These are phyloP conservation scores for Debaryomyces subglobosus DNA, from an alignment of 1,139 yeast genomes.

Conservation along the genomic window DNA sequence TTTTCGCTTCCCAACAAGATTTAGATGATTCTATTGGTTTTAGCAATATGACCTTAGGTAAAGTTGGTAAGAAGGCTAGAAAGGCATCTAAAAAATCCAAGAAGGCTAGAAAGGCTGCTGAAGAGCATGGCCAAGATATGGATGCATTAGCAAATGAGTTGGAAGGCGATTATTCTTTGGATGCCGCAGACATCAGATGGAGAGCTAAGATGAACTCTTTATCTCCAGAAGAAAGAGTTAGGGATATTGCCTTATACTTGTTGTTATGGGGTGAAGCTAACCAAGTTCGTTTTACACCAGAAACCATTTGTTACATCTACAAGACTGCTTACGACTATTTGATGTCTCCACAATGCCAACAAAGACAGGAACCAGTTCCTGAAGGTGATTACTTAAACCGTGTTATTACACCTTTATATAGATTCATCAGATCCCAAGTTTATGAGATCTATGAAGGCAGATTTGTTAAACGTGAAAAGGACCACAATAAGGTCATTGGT, in stretches of 20 bases:
- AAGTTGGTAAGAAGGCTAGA: conserved; percentile 57
- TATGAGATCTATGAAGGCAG: conserved; percentile 94
- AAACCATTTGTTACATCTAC: conserved; percentile 87
- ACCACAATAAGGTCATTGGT: conserved; percentile 92
- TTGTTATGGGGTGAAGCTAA: conserved; percentile 99
- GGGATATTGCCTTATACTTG: conserved; percentile 87
- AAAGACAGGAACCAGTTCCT: conserved; percentile 85
- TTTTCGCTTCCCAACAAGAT: conserved; percentile 46
- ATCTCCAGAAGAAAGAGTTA: conserved; percentile 71
- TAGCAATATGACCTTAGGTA: conserved; percentile 72
- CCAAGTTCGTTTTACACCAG: conserved; percentile 95
- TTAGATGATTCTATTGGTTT: conserved; percentile 47
- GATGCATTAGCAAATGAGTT: conserved; percentile 71
- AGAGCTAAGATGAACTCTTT: conserved; percentile 52
- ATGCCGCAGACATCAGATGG: conserved; percentile 56
- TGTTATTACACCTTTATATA: conserved; percentile 88
- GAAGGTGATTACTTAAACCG: conserved; percentile 96
- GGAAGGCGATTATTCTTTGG: conserved; percentile 78
- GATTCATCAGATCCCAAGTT: conserved; percentile 90
- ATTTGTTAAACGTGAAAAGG: conserved; percentile 95
- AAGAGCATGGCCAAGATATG: conserved; percentile 49
- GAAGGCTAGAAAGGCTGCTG: conserved; percentile 63
- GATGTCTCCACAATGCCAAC: conserved; percentile 87
- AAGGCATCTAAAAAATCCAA: conserved; percentile 60
- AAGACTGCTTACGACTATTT: conserved; percentile 91